Base-by-base conservation (phyloP, 331 rosid species). In the Quercus tomentella region DNA sequence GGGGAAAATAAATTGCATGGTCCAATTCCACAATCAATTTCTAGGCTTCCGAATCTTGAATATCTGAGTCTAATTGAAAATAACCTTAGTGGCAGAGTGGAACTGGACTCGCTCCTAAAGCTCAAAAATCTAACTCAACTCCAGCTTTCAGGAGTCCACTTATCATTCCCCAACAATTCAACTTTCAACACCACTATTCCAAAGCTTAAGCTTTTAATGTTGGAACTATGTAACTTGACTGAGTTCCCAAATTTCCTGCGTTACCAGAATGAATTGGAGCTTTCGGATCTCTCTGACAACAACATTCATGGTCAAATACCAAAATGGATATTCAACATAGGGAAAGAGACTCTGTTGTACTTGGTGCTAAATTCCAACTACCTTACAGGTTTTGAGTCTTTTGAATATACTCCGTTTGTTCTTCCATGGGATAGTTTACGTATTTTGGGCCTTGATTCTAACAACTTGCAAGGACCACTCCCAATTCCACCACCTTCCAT, bases 31-130 rank as follows among this genome's bases (percentile, higher is more conserved):
- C 33, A 30, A 30, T 30, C 33, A 30, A 17, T 82, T 4, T 33
- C 65, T 23, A 20, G 63, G 2, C 69, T 77, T 1, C 1, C 1
- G 10, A 72, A 23, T 23, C 77, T 76, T 16, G 16, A 71, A 62
- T 0, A 0, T 2, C 69, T 77, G 51, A 0, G 0, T 26, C 58
- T 74, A 2, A 0, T 0, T 4, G 0, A 0, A 6, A 74, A 74
- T 61, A 21, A n/a, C 2, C 30, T 89, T 66, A 61, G 55, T 6
- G 91, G 90, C 4, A 7, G 28, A 20, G 14, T 89, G 58, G 75
- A 83, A 49, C 25, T 89, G n/a, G 70, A 72, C 56, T 16, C 11
- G 33, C 21, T 81, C 2, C 15, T 41, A 4, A 30, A 30, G 33
- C 33, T 30, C 33, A 30, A 30, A 30, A 30, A 30, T 30, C 33